phyloP scores from a whole-genome alignment of 768 basidiomycete genomes.

The Cyclocybe aegerita region DNA sequence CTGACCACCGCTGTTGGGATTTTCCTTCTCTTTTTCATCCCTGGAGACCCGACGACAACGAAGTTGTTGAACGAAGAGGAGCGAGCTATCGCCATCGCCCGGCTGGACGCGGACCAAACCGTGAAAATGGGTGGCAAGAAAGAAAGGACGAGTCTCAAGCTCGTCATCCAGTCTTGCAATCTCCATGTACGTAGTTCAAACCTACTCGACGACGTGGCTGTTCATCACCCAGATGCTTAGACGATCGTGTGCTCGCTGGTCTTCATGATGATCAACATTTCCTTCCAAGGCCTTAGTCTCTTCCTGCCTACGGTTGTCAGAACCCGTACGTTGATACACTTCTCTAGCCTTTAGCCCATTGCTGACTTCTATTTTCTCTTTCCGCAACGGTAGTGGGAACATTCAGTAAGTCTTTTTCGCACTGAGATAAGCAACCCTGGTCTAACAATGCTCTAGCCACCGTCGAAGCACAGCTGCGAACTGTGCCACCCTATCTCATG shows the following conservation, averaged over 20 bases:
- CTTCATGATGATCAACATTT: constrained; percentile 34
- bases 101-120: neutral
- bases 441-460: constrained; percentile 25
- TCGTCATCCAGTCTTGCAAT: neutral
- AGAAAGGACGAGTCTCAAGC: neutral
- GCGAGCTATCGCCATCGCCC: constrained; percentile 11
- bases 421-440: neutral
- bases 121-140: neutral
- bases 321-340: constrained; percentile 28
- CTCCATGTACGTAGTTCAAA: neutral
- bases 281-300: constrained; percentile 38
- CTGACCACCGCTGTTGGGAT: constrained; percentile 25
- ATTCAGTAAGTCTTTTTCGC: constrained; percentile 24
- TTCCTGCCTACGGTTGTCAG: constrained; percentile 44
- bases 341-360: neutral
- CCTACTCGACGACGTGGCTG: neutral
- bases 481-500: constrained; percentile 42
- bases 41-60: constrained; percentile 23
- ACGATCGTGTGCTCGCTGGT: constrained; percentile 25
- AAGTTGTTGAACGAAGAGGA: constrained; percentile 24
- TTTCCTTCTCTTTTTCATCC: constrained; percentile 23
- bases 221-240: constrained; percentile 9
- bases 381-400: constrained; percentile 33
- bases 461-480: constrained; percentile 42
- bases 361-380: constrained; percentile 19